Conservation (phyloP, 192 early-diverging fungal species). For the Entomortierella beljakovae region DNA sequence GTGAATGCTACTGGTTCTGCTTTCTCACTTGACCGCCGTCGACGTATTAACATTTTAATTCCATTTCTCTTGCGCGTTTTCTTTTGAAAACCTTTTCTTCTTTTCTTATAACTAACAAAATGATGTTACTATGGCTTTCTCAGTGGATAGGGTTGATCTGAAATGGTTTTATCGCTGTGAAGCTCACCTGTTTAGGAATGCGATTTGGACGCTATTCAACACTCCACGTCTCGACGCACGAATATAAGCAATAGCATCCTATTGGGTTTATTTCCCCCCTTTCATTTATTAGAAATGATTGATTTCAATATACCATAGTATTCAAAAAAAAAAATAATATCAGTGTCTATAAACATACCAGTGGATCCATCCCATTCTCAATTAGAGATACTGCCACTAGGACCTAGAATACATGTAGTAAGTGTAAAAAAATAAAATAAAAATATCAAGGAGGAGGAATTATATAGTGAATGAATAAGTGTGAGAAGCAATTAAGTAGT, state of each 20-base stretch:
- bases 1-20: no score
- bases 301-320: no score
- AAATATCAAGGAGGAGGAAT: neutral
- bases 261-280: no score
- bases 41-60: neutral
- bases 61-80: slow-evolving; percentile 5
- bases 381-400: slow-evolving; percentile 78
- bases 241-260: slow-evolving; percentile 60
- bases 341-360: slow-evolving; percentile 52
- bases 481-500: neutral
- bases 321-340: neutral
- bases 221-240: slow-evolving; percentile 54
- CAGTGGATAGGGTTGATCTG: no score
- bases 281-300: no score
- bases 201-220: slow-evolving; percentile 57
- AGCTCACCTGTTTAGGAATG: slow-evolving; percentile 55
- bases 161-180: neutral
- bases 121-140: no score
- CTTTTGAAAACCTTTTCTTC: slow-evolving; percentile 27
- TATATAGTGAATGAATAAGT: no score
- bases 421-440: neutral
- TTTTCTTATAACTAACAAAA: slow-evolving; percentile 43
- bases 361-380: slow-evolving; percentile 77
- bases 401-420: slow-evolving; percentile 29
- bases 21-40: no score